Conservation (phyloP, 148 eudicot species). For the Camellia lanceoleosa region DNA sequence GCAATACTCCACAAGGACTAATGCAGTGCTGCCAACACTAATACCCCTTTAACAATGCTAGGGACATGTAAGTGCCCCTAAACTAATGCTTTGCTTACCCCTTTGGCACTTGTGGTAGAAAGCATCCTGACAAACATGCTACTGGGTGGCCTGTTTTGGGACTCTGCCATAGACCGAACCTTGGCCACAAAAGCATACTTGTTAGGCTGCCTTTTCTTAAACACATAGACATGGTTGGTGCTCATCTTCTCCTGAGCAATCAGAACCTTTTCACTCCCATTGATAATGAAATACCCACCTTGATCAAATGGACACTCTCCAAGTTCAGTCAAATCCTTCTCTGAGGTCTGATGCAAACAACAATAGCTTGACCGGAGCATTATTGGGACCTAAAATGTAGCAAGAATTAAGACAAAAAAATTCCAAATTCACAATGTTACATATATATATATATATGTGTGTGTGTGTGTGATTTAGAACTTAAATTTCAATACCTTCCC, state of each 20-base stretch:
- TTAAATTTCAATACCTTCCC: slow-evolving; percentile 57
- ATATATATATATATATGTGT: not conserved
- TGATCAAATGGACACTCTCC: slow-evolving; percentile 94
- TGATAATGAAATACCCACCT: slow-evolving; percentile 79
- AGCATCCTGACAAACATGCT: slow-evolving; percentile 76
- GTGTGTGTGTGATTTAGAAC: not conserved
- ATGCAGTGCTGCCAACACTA: too few relatives aligned
- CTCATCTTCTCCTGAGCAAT: slow-evolving; percentile 89
- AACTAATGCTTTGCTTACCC: slow-evolving; percentile 45
- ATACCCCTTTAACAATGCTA: too few relatives aligned
- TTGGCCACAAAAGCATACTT: slow-evolving; percentile 60
- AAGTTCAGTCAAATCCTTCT: slow-evolving; percentile 92
- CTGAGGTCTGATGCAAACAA: slow-evolving; percentile 72
- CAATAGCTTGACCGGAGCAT: slow-evolving; percentile 97
- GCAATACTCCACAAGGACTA: too few relatives aligned
- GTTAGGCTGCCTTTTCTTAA: slow-evolving; percentile 63
- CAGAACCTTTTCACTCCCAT: slow-evolving; percentile 80
- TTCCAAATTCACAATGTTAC: not conserved
- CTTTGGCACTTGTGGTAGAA: slow-evolving; percentile 79
- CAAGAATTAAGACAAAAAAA: not conserved
- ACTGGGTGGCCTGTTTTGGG: slow-evolving; percentile 59
- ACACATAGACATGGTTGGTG: slow-evolving; percentile 76
- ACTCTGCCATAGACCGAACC: slow-evolving; percentile 58
- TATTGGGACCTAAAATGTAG: slow-evolving; percentile 74
- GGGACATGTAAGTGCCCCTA: too few relatives aligned